Evolutionary conservation across 1,284 basidiomycete genomes (phyloP).

Genomic region (Cerrena zonata): DNA sequence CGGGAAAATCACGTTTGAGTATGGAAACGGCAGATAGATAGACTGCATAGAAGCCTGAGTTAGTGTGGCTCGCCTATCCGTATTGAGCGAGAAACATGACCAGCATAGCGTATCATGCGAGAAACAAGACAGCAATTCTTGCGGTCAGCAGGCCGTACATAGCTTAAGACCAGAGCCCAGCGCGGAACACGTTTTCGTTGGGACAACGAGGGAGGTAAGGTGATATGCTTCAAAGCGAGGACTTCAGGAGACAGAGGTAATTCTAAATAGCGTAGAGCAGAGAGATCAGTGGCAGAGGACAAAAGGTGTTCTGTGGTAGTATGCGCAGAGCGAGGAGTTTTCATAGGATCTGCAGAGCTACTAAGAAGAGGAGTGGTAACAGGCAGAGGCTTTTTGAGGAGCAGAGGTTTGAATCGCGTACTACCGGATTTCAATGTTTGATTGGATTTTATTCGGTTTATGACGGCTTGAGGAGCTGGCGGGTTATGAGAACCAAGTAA

Average conservation of each 20-base stretch:
- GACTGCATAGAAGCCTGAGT: too few species aligned
- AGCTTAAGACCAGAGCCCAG: constrained; percentile 52
- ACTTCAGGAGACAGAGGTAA: constrained; percentile 19
- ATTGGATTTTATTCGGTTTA: background rate
- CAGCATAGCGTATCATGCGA: constrained; percentile 60
- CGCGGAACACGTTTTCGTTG: constrained; percentile 49
- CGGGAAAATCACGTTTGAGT: constrained; percentile 41
- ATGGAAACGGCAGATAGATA: constrained; percentile 53
- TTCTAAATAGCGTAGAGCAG: constrained; percentile 27
- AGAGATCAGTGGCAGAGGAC: background rate
- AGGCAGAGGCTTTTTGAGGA: constrained; percentile 18
- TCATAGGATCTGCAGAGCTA: too few species aligned
- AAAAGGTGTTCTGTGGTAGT: background rate
- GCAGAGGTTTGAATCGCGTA: constrained; percentile 32
- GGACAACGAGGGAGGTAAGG: constrained; percentile 50
- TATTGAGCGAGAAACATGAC: too few species aligned
- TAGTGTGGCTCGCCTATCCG: too few species aligned
- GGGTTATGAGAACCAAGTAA: background rate
- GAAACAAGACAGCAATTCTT: constrained; percentile 44
- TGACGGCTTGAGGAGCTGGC: background rate
- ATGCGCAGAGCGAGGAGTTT: background rate
- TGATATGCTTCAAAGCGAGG: constrained; percentile 36
- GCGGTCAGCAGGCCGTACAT: constrained; percentile 39
- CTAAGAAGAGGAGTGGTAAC: constrained; percentile 4
- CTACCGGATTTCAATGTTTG: background rate